Base-by-base conservation (phyloP, 495 filamentous ascomycete genomes). In the Hypoxylon rickii region DNA sequence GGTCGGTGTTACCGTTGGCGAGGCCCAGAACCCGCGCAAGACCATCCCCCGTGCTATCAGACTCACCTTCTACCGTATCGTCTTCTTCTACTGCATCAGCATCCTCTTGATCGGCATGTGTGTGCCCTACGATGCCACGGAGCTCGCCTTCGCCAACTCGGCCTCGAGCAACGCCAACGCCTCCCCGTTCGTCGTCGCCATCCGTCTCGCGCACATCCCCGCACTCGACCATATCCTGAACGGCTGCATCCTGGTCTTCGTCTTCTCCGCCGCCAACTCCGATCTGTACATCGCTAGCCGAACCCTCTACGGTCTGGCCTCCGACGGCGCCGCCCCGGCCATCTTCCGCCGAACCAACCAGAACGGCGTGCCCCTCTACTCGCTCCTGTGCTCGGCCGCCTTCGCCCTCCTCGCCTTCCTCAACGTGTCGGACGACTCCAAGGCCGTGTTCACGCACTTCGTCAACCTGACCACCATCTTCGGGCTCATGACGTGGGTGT, bases 221-320 rank as follows among this genome's bases (percentile, higher is more conserved):
- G 79, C 80, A 7, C 77, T 93, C 6, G 84, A 83, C 2, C 81
- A 83, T 38, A 84, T 91, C 55, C 86, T 95, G 71, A 95, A 93
- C 70, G 89, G 84, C 8, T 82, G 83, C 58, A 88, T 94, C 38
- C 74, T 93, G n/a, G 58, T 89, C 37, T 92, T 91, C 64, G 89
- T 89, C 51, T 83, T 91, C 70, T 87, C 83, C 11, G 89, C 89
- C 19, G 82, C 88, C 45, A 93, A 93, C 75, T 90, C 73, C 40
- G 84, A 87, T 66, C 74, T 87, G 26, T 96, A 94, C 77, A 92
- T 93, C 39, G 91, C 89, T 5, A 89, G 86, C 24, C 85, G 91
- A 53, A 91, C 89, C 1, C 77, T 92, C 21, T 95, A 86, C 66
- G 88, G 88, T 29, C 79, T 96, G 7, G 86, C 90, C 10, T 79